phyloP scores from a whole-genome alignment of 2,329 filamentous ascomycete genomes.

The Pseudocercospora eumusae region DNA sequence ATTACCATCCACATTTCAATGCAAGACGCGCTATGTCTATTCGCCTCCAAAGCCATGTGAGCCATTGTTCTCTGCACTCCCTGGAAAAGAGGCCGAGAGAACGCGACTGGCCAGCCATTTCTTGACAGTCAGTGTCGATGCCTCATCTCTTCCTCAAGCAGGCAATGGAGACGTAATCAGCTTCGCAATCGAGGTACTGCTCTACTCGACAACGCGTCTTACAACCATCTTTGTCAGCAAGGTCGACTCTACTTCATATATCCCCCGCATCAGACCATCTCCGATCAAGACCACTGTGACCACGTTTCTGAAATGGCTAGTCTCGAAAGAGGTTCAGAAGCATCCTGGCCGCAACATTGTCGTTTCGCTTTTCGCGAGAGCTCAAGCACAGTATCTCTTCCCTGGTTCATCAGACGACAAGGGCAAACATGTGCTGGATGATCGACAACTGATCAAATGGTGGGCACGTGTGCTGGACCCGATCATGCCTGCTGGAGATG shows the following conservation, averaged over 20 bases:
- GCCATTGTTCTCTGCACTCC: constrained; percentile 77
- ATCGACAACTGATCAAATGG: constrained; percentile 88
- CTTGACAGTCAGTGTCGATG: constrained; percentile 54
- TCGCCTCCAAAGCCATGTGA: constrained; percentile 74
- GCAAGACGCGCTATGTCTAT: constrained; percentile 82
- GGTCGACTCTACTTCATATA: constrained; percentile 90
- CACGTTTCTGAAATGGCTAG: constrained; percentile 74
- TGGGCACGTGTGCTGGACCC: constrained; percentile 89
- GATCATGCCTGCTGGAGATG: constrained; percentile 52
- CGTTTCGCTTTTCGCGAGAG: constrained; percentile 85
- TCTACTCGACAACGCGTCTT: constrained; percentile 76
- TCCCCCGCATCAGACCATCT: constrained; percentile 67
- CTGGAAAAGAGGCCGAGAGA: constrained; percentile 67
- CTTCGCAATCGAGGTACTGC: constrained; percentile 80
- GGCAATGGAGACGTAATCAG: constrained; percentile 61
- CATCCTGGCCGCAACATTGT: constrained; percentile 54
- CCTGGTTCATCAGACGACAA: constrained; percentile 83
- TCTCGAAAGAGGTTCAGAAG: constrained; percentile 61
- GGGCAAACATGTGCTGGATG: constrained; percentile 88
- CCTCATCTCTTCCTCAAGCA: constrained; percentile 23
- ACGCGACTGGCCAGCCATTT: constrained; percentile 90
- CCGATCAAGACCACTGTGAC: constrained; percentile 73
- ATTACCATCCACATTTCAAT: constrained; percentile 56
- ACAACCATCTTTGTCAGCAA: constrained; percentile 95
- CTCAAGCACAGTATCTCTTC: constrained; percentile 93